Evolutionary conservation across 257 asterid genomes (phyloP), one percentile per base, ranked within the genome.

Genomic region (Nicotiana tomentosiformis): DNA sequence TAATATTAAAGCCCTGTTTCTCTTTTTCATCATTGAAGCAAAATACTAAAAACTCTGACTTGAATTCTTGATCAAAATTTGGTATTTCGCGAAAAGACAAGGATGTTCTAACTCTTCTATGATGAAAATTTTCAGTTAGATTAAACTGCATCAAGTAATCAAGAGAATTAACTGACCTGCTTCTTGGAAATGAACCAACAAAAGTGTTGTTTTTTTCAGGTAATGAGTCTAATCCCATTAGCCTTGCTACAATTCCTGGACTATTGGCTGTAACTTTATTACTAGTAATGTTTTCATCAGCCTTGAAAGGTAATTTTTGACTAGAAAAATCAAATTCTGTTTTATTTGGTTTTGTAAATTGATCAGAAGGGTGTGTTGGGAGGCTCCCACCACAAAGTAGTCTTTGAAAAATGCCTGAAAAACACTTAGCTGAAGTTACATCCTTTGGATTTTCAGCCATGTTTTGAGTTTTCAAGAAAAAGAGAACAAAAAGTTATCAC

Each of bases 221-320:
- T 32, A 92, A 78, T 3, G 94, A 87, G 3, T 92, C 96, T 79
- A 92, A 64, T 14, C 96, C 94, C 96, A 92, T 92, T 66, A 92
- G 70, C 46, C 87, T 88, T 11, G 96, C 96, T 62, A 92, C 96
- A 5, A 92, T 82, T 64, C 96, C 93, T 16, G 93, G 93, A 5
- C 72, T 39, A 5, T 20, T 72, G 7, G 72, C 68, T 49, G 87
- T 11, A 30, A 23, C 64, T 77, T 67, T 87, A 76, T 57, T 82
- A 65, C 15, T 43, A 55, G 5, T 76, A 17, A 16, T 39, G 29
- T 64, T 57, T 32, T 33, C 51, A 64, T 16, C 84, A 7, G 69
- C 39, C 30, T 64, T 69, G 33, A 58, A 77, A 35, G 18, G 46
- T 29, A 57, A 81, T 23, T 72, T 61, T 10, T 30, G 32, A 56